Evolutionary conservation across 352 stramenopile genomes (phyloP).

Genomic region (Globisporangium okanoganense): DNA sequence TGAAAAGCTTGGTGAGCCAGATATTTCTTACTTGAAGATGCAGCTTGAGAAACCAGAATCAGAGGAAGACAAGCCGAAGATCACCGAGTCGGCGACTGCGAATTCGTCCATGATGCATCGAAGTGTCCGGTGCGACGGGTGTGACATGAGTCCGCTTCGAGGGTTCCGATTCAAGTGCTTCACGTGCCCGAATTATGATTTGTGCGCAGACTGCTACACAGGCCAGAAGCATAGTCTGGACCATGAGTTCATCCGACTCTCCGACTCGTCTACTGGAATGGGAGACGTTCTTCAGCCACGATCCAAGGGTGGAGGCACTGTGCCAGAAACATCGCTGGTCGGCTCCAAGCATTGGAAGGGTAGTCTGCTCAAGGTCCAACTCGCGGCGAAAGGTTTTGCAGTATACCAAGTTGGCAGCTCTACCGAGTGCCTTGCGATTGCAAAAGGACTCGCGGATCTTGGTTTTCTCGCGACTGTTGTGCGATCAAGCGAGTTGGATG

Average conservation of each 20-base stretch:
- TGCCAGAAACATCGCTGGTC: constrained; percentile 47
- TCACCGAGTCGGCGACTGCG: constrained; percentile 19
- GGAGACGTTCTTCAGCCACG: constrained; percentile 58
- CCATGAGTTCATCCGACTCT: constrained; percentile 63
- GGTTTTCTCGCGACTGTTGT: constrained; percentile 49
- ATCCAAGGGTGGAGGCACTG: constrained; percentile 44
- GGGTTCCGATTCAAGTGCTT: constrained; percentile 80
- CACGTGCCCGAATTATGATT: constrained; percentile 70
- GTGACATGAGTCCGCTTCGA: constrained; percentile 59
- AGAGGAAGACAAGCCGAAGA: background rate
- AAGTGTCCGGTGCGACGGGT: constrained; percentile 78
- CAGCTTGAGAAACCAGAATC: constrained; percentile 1
- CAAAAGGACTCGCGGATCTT: constrained; percentile 30
- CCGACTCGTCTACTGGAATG: constrained; percentile 31
- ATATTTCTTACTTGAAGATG: constrained; percentile 31
- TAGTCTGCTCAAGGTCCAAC: constrained; percentile 38
- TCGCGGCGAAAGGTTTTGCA: constrained; percentile 48
- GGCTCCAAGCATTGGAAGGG: constrained; percentile 67
- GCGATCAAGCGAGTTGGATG: constrained; percentile 23
- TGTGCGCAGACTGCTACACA: constrained; percentile 65
- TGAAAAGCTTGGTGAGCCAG: constrained; percentile 32
- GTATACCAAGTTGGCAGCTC: constrained; percentile 34
- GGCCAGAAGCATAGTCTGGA: constrained; percentile 56
- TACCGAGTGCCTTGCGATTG: constrained; percentile 31
- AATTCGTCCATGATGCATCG: constrained; percentile 40